These are phyloP conservation scores for Mycena rosella DNA, from an alignment of 768 basidiomycete genomes.

Conservation along the genomic window DNA sequence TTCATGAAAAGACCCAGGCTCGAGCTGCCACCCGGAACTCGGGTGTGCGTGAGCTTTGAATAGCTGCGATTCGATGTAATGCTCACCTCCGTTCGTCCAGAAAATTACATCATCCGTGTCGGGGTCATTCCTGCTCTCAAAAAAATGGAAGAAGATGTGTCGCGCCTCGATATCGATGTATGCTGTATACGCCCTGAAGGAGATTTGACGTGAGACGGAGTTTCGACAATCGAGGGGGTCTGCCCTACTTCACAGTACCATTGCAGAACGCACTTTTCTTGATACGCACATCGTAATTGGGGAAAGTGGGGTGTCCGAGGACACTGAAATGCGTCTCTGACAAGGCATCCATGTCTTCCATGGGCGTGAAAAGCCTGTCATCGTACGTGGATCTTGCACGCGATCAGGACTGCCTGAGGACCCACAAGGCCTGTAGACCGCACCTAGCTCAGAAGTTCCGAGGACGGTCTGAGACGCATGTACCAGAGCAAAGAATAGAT, in stretches of 20 bases:
- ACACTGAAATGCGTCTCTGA: slow-evolving; percentile 51
- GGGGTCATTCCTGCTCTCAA: slow-evolving; percentile 75
- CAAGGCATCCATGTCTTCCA: slow-evolving; percentile 37
- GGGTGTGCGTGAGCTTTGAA: neutral
- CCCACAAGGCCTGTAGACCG: no score
- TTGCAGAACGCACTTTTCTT: slow-evolving; percentile 57
- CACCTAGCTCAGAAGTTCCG: no score
- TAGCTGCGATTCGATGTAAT: neutral
- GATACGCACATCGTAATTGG: slow-evolving; percentile 55
- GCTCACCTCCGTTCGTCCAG: slow-evolving; percentile 63
- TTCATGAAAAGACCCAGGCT: slow-evolving; percentile 81
- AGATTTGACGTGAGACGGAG: neutral
- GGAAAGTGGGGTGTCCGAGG: slow-evolving; percentile 59
- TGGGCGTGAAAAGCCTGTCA: slow-evolving; percentile 34
- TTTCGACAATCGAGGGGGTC: neutral
- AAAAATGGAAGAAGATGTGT: slow-evolving; percentile 83
- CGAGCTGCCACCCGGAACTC: slow-evolving; percentile 58
- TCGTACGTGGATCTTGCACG: slow-evolving; percentile 25
- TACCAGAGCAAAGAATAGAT: neutral
- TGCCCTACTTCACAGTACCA: slow-evolving; percentile 50
- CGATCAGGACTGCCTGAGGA: no score
- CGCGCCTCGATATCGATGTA: slow-evolving; percentile 75
- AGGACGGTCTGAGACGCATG: slow-evolving; percentile 19
- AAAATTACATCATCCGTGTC: slow-evolving; percentile 73
- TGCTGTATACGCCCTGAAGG: slow-evolving; percentile 67